phyloP scores from a whole-genome alignment of 1,284 basidiomycete genomes.

The Rhizoctonia solani region DNA sequence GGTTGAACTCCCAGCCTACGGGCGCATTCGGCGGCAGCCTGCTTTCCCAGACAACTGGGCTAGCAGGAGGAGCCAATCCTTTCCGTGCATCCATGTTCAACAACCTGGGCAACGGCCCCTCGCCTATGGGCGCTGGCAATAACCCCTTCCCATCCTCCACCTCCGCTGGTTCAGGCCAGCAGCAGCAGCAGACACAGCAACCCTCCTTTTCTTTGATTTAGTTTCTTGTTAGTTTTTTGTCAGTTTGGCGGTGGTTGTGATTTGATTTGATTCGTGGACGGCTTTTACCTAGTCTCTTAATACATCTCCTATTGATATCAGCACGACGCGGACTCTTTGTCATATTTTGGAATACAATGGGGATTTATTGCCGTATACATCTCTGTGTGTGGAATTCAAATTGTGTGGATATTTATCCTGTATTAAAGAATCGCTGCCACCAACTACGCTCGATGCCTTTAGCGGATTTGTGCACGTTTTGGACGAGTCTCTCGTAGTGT shows the following conservation, averaged over 20 bases:
- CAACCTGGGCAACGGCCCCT: not conserved
- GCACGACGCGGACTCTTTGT: too few species aligned
- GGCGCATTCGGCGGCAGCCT: not conserved
- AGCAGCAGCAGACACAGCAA: constrained; percentile 30
- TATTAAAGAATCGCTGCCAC: constrained; percentile 21
- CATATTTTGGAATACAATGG: constrained; percentile 23
- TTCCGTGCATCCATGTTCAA: constrained; percentile 69
- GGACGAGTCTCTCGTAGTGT: constrained; percentile 10
- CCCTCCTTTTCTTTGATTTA: constrained; percentile 29
- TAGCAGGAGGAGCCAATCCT: constrained; percentile 64
- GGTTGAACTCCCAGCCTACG: constrained; percentile 37
- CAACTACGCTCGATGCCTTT: constrained; percentile 11
- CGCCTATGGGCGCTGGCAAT: not conserved
- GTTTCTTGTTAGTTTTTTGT: not conserved
- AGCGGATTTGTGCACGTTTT: constrained; percentile 1
- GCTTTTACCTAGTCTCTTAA: too few species aligned
- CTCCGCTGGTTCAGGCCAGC: too few species aligned
- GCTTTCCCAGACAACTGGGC: constrained; percentile 71
- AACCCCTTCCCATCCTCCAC: constrained; percentile 11
- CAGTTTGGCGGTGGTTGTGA: not conserved
- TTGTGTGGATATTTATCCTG: not conserved
- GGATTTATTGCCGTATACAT: too few species aligned
- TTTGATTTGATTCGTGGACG: too few species aligned
- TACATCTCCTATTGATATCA: too few species aligned
- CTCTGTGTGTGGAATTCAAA: too few species aligned